Evolutionary conservation across 1,284 basidiomycete genomes (phyloP), one percentile per base, ranked within the genome.

Genomic region (Ceratorhiza oryzae-sativae): DNA sequence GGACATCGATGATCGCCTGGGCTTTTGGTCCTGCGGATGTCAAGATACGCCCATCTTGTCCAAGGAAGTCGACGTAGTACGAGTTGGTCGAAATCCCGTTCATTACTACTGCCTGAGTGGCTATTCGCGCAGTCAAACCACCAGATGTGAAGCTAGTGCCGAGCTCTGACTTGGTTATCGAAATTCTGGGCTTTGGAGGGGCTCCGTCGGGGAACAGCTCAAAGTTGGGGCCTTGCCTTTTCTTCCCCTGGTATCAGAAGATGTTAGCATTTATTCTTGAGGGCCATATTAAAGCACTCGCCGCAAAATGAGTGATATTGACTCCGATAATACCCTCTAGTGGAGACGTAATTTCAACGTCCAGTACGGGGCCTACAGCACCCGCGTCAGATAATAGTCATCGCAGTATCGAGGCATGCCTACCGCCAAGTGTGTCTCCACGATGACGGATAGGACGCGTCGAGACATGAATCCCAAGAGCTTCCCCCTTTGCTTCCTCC

Each of bases 401-500:
- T 18, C 5, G 25, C 63, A 76, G 23, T 10, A 77, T 56, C 9
- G 77, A 78, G 39, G 78, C 68, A 3, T 75, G 77, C 82, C 27
- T 71, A 86, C 87, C 88, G 74, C 86, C 87, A 20, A 91, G 81
- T 0, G 89, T 90, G 77, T 90, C 89, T 30, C 90, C 90, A 65
- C 89, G 83, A 78, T 88, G 86, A 62, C 85, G 83, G 74, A 91
- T 87, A 20, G 87, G 87, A 59, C 85, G 85, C 6, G 88, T 88
- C 6, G 90, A 82, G 39, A 91, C 88, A 67, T 87, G 84, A 8
- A 90, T 81, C 75, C 86, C 83, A 75, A 87, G 84, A 0, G 84
- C 86, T 55, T 83, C 81, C 12, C 80, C 79, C 34, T 85, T 82
- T 23, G 80, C 77, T 34, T 80, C 81, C 63, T 76, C 72, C 27